Percentiles rank a stretch among this genome's conserved stretches.
phyloP scores from a whole-genome alignment of 2,329 filamentous ascomycete species.

The Fusarium hostae region DNA sequence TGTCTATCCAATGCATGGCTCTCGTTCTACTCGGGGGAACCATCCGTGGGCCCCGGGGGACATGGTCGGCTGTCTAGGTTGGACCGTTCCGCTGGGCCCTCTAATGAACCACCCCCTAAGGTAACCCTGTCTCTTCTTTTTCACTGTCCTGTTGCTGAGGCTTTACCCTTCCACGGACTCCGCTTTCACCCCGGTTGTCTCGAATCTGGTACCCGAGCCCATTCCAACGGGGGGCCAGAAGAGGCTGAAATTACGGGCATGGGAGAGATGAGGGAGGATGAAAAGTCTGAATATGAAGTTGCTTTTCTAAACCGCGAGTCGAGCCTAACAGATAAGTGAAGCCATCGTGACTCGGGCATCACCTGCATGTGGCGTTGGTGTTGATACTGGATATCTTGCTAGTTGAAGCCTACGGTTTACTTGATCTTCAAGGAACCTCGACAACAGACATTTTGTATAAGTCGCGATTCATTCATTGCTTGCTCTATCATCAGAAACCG shows the following conservation, averaged over 20 bases:
- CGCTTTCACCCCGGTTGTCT: conserved; percentile 32
- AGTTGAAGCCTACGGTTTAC: neutral
- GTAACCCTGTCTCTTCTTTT: neutral
- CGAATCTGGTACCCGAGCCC: conserved; percentile 37
- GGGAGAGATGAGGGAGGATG: conserved; percentile 12
- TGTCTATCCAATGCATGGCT: conserved; percentile 34
- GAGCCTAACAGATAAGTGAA: conserved; percentile 8
- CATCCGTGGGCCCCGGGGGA: conserved; percentile 29
- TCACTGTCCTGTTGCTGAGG: neutral
- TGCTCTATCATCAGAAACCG: neutral
- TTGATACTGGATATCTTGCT: neutral
- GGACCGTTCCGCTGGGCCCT: conserved; percentile 44
- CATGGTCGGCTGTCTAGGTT: conserved; percentile 42
- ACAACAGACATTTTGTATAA: neutral
- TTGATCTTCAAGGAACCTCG: neutral
- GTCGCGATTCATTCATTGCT: neutral
- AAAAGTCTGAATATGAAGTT: neutral
- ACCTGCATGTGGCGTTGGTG: conserved; percentile 13
- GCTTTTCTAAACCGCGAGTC: conserved; percentile 8
- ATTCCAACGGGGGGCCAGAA: conserved; percentile 34
- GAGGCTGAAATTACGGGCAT: conserved; percentile 27
- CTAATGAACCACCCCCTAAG: conserved; percentile 25
- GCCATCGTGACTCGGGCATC: conserved; percentile 27
- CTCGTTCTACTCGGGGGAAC: conserved; percentile 38
- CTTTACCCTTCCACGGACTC: conserved; percentile 9